Base-by-base conservation (phyloP, 495 filamentous ascomycete species). In the Chaetomium tenue region DNA sequence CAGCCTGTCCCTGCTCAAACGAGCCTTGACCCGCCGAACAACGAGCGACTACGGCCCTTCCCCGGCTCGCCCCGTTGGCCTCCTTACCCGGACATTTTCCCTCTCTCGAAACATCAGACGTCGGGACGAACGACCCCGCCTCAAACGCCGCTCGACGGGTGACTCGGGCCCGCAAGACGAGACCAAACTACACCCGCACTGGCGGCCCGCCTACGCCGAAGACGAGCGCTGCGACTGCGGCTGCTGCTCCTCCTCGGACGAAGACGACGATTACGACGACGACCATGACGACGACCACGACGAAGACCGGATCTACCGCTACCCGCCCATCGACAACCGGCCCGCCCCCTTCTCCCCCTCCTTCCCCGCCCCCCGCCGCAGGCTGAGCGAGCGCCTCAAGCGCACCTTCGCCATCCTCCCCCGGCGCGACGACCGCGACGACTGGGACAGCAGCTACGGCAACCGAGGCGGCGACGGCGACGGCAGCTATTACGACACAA, bases 161-260 rank as follows among this genome's bases (percentile, higher is more conserved):
- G 77, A 78, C 37, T 76, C 79, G 40, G 61, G 66, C 40, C 81
- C 78, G 16, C 56, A 74, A 2, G 82, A 85, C 57, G 79, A 82
- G 42, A 82, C 80, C 57, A 86, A 82, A 54, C 78, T 93, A 6
- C 89, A 94, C 70, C 91, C 91, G 1, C 89, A 89, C 74, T 96
- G 92, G 92, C 83, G 86, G 28, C 91, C 92, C 5, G 55, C 86
- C 26, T 91, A 90, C 71, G 89, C 86, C 20, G 55, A 58, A n/a
- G 55, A 58, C 55, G 33, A 42, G 20, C n/a, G 11, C 9, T 20
- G 33, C 20, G 51, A 53, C 26, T 23, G 23, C 22, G 13, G 26
- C 15, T n/a, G 52, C 26, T 37, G 28, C 26, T 37, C 50, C 25
- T 28, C 15, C 16, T 28, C 33, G 16, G 81, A 83, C 61, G 77